Evolutionary conservation across 1,284 basidiomycete species (phyloP), one percentile per base, ranked within the genome.

Genomic region (Coriolopsis trogii): DNA sequence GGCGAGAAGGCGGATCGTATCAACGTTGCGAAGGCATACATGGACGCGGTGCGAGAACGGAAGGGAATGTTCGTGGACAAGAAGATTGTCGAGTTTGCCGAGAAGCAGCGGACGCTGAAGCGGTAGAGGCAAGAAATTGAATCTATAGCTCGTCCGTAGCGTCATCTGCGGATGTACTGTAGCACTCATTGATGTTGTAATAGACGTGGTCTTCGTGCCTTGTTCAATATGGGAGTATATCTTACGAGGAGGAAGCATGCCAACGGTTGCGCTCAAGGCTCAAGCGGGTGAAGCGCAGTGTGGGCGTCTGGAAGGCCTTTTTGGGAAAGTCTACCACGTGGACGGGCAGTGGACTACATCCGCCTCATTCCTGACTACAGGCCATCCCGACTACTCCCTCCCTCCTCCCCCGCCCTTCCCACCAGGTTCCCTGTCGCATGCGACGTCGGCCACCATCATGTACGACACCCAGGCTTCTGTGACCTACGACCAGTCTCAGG

Each of bases 101-200:
- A 98, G 76, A 98, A 97, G 75, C 95, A 98, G 73, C 80, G 95
- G 66, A 98, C 95, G n/a, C 73, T 97, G 68, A 98, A 98, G 73
- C 80, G 88, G 62, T 94, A 47, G 42, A 16, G 9, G 15, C 13
- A 41, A 10, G 25, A 41, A 29, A 41, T 25, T 25, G 21, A 6
- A 6, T 30, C 6, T 16, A 13, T n/a, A 30, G 12, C 20, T n/a
- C n/a, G 20, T n/a, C 33, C n/a, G 20, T 34, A 34, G 7, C n/a
- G 33, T 16, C 20, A 6, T 34, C 6, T 7, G n/a, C n/a, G 33
- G n/a, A 5, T 34, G 9, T 8, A 34, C 4, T 34, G 33, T 34
- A 34, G n/a, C n/a, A n/a, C n/a, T n/a, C n/a, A n/a, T n/a, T n/a
- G n/a, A n/a, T n/a, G n/a, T n/a, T n/a, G n/a, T n/a, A n/a, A n/a